Conservation (phyloP, 2,329 filamentous ascomycete genomes). For the Alternaria tenuissima region DNA sequence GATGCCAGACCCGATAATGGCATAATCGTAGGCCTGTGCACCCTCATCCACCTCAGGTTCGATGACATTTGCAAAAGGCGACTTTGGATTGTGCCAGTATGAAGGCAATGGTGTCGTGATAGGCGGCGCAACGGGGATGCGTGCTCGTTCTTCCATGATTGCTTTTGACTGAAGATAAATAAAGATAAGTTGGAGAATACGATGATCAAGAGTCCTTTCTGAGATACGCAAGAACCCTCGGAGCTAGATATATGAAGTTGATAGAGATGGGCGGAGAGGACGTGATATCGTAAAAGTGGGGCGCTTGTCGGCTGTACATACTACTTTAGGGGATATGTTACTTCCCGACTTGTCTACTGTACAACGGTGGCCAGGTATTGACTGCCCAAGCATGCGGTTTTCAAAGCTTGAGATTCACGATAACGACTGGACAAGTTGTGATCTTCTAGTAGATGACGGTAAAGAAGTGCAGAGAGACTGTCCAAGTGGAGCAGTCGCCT, state of each 20-base stretch:
- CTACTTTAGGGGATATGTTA: slow-evolving; percentile 10
- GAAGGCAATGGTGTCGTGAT: slow-evolving; percentile 46
- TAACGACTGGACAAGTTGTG: not conserved
- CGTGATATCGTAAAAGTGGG: slow-evolving; percentile 1
- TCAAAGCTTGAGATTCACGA: not conserved
- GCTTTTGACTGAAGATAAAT: not conserved
- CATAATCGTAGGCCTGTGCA: slow-evolving; percentile 42
- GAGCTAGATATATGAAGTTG: not conserved
- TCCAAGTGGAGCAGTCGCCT: not conserved
- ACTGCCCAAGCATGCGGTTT: fast-evolving
- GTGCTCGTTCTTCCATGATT: slow-evolving; percentile 40
- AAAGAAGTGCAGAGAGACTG: not conserved
- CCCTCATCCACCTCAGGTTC: slow-evolving; percentile 35
- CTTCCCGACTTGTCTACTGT: not conserved
- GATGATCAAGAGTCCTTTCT: fast-evolving
- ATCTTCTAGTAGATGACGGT: not conserved
- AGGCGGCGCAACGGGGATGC: slow-evolving; percentile 45
- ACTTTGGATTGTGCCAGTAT: slow-evolving; percentile 54
- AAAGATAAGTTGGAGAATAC: not conserved
- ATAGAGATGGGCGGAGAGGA: not conserved
- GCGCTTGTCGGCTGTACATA: slow-evolving; percentile 11
- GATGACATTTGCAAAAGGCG: slow-evolving; percentile 45
- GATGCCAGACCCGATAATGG: slow-evolving; percentile 53
- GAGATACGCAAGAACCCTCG: too few relatives aligned
- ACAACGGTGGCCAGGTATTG: not conserved